Conservation (phyloP, 2,329 filamentous ascomycete species). For the Trichoderma sp. region DNA sequence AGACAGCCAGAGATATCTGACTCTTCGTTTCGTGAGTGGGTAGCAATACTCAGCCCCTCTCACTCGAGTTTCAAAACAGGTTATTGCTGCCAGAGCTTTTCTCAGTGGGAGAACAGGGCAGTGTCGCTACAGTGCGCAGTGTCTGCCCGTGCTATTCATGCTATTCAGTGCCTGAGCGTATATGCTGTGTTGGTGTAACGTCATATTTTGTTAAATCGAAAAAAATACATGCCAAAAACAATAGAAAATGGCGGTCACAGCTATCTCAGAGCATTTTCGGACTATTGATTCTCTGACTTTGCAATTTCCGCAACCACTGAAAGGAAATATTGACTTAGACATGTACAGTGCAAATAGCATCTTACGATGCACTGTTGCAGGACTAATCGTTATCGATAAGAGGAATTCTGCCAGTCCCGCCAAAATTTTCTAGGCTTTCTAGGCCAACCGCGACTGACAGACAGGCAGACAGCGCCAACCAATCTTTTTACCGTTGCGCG, state of each 20-base stretch:
- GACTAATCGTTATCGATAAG: constrained; percentile 39
- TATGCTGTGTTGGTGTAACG: neutral
- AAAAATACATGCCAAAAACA: neutral
- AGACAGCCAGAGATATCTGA: neutral
- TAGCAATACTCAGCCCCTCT: neutral
- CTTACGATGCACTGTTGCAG: neutral
- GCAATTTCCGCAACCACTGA: neutral
- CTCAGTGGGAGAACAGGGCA: constrained; percentile 19
- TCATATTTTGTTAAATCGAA: neutral
- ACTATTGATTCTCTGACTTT: neutral
- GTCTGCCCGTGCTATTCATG: neutral
- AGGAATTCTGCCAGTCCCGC: constrained; percentile 29
- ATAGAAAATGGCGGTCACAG: neutral
- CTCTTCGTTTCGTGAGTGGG: neutral
- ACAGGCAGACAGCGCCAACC: neutral
- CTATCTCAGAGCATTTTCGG: neutral
- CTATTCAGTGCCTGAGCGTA: too few species aligned
- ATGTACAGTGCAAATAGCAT: neutral
- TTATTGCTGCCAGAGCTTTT: constrained; percentile 7
- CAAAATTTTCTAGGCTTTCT: constrained; percentile 33
- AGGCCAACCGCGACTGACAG: constrained; percentile 15
- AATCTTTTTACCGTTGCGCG: constrained; percentile 7
- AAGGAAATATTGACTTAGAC: neutral
- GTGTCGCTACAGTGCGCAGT: constrained; percentile 19
- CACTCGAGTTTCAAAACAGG: neutral